phyloP scores from a whole-genome alignment of 257 asterid genomes.

The Marsdenia floribunda region DNA sequence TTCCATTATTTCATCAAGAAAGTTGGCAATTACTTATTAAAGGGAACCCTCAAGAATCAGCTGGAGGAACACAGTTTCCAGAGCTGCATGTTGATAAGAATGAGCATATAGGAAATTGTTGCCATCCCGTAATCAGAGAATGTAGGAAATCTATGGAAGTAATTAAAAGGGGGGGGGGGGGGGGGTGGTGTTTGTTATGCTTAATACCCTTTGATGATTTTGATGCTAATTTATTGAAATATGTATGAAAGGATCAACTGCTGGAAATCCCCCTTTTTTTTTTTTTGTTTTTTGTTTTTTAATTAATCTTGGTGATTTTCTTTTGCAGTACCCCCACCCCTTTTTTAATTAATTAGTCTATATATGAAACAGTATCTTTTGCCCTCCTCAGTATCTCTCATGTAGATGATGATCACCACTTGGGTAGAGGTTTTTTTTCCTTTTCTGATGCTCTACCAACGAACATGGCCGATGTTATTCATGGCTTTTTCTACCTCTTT shows the following conservation, averaged over 20 bases:
- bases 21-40: not conserved
- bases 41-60: not conserved
- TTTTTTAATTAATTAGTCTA: not conserved
- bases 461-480: not conserved
- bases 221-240: not conserved
- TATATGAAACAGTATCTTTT: slow-evolving; percentile 2
- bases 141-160: not conserved
- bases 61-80: not conserved
- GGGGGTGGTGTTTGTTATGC: not conserved
- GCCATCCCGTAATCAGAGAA: not conserved
- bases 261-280: not conserved
- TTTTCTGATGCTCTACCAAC: not conserved
- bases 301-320: no score
- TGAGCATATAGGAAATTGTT: slow-evolving; percentile 4
- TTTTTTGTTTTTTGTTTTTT: no score
- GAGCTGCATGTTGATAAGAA: not conserved
- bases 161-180: not conserved
- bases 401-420: slow-evolving; percentile 2
- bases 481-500: slow-evolving; percentile 19
- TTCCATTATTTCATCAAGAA: slow-evolving; percentile 6
- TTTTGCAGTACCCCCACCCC: no score
- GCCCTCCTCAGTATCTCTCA: not conserved
- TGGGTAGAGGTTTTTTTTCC: not conserved
- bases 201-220: not conserved
- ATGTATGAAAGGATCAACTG: not conserved